Conservation (phyloP, 148 eudicot species). For the Persicaria tinctoria region DNA sequence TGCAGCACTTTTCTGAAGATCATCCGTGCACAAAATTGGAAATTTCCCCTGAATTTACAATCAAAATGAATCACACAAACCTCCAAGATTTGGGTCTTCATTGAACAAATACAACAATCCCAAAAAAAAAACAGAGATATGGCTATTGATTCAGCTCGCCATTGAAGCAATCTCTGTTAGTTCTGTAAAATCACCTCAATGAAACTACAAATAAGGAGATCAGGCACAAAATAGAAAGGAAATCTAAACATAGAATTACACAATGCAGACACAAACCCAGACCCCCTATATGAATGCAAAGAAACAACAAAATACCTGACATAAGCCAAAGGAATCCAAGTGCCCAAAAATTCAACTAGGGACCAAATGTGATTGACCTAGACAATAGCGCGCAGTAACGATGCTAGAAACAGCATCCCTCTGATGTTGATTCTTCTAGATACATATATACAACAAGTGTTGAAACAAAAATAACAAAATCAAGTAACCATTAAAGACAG, state of each 20-base stretch:
- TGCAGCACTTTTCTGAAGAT: constrained; percentile 27
- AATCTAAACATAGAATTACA: background rate
- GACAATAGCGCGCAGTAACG: background rate
- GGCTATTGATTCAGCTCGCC: background rate
- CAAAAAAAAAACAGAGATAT: background rate
- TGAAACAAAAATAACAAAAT: background rate
- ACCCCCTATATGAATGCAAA: background rate
- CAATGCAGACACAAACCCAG: background rate
- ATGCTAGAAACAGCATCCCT: too few species aligned
- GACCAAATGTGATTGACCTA: constrained; percentile 2
- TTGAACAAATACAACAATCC: background rate
- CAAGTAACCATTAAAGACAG: background rate
- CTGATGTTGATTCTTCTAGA: background rate
- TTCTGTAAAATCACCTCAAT: constrained; percentile 7
- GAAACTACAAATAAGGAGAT: background rate
- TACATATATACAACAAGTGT: background rate
- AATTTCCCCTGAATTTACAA: constrained; percentile 58
- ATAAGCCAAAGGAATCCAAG: background rate
- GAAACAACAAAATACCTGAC: background rate
- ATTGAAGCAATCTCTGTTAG: constrained; percentile 3
- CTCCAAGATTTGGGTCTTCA: background rate
- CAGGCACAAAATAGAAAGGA: background rate
- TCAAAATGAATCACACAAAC: constrained; percentile 10
- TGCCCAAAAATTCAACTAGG: background rate
- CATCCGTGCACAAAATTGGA: constrained; percentile 64